These are phyloP conservation scores for Setaria italica DNA, from an alignment of 202 grass and related monocot species.

Conservation along the genomic window DNA sequence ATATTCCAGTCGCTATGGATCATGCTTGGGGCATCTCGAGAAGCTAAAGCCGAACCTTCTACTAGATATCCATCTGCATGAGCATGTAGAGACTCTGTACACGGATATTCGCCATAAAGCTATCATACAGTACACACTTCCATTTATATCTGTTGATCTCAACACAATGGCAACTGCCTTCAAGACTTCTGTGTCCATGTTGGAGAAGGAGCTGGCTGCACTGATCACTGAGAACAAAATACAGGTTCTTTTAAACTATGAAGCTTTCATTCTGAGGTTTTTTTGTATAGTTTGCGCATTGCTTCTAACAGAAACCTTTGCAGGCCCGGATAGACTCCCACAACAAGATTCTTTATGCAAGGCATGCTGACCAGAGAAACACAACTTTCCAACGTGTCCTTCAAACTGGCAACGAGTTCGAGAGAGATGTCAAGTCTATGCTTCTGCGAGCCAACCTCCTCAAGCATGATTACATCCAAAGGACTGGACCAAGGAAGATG, in stretches of 20 bases:
- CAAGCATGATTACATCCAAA: slow-evolving; percentile 78
- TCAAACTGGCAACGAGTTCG: slow-evolving; percentile 79
- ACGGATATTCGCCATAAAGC: slow-evolving; percentile 96
- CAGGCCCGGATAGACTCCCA: slow-evolving; percentile 98
- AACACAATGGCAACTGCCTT: slow-evolving; percentile 90
- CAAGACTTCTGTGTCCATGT: slow-evolving; percentile 70
- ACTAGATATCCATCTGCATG: slow-evolving; percentile 86
- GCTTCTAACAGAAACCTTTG: slow-evolving; percentile 39
- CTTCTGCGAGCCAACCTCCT: slow-evolving; percentile 91
- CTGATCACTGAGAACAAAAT: slow-evolving; percentile 89
- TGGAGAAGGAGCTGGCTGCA: slow-evolving; percentile 93
- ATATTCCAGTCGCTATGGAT: slow-evolving; percentile 79
- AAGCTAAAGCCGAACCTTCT: slow-evolving; percentile 91
- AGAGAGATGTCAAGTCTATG: slow-evolving; percentile 85
- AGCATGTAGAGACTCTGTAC: slow-evolving; percentile 86
- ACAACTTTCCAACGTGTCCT: slow-evolving; percentile 84
- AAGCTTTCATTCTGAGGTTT: background rate
- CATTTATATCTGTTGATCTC: slow-evolving; percentile 97
- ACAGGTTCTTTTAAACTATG: slow-evolving; percentile 51
- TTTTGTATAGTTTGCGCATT: background rate
- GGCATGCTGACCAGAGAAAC: slow-evolving; percentile 97
- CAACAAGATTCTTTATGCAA: slow-evolving; percentile 99
- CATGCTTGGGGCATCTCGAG: slow-evolving; percentile 92
- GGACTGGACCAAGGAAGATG: slow-evolving; percentile 59
- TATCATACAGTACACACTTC: slow-evolving; percentile 93